phyloP scores from a whole-genome alignment of 805 yeast species.

The Starmerella bombicola region DNA sequence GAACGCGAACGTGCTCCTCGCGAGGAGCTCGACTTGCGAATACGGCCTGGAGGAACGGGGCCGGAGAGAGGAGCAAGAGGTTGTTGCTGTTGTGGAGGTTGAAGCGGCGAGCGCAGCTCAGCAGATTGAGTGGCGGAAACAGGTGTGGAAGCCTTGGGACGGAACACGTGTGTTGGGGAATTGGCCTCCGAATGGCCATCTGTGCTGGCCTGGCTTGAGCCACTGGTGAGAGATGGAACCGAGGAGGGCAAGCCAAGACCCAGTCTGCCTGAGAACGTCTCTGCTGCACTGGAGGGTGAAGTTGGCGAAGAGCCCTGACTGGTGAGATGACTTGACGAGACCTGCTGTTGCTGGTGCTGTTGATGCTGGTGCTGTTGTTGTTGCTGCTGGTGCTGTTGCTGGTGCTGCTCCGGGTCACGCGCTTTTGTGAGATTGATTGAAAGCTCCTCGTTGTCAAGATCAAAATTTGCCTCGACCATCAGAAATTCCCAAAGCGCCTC shows the following conservation, averaged over 20 bases:
- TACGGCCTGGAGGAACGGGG: constrained; percentile 14
- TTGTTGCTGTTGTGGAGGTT: background rate
- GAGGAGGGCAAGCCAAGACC: too few relatives aligned
- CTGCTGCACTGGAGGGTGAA: background rate
- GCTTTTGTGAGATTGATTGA: constrained; percentile 8
- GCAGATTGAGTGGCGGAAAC: background rate
- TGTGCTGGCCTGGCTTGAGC: background rate
- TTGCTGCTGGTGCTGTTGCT: too few relatives aligned
- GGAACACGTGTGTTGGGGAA: background rate
- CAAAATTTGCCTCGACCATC: constrained; percentile 22
- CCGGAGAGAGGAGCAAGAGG: constrained; percentile 9
- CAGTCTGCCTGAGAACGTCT: background rate
- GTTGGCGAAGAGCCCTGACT: constrained; percentile 7
- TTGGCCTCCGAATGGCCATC: background rate
- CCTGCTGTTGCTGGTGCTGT: background rate
- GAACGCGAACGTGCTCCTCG: constrained; percentile 17
- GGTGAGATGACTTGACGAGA: constrained; percentile 5
- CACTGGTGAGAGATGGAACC: background rate
- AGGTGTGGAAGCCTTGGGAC: background rate
- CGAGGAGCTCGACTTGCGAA: constrained; percentile 15
- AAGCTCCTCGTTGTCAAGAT: constrained; percentile 20
- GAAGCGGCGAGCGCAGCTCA: background rate
- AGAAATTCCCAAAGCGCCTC: constrained; percentile 49
- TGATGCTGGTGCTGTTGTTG: background rate
- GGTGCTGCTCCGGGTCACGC: background rate